phyloP scores from a whole-genome alignment of 73 alveolate genomes.

The Paramecium biaurelia region DNA sequence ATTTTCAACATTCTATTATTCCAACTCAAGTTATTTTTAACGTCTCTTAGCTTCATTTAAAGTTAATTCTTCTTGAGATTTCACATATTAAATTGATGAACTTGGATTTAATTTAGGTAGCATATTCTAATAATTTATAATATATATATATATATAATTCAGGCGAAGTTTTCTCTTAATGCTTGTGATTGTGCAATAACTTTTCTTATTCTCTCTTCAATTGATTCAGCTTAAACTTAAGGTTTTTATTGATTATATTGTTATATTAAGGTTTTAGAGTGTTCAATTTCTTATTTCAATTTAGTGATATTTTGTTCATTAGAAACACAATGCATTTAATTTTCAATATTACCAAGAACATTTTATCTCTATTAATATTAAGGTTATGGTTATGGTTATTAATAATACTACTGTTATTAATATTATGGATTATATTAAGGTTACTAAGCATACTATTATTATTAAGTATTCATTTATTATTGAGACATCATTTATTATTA shows the following conservation, averaged over 20 bases:
- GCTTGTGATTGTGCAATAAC: conserved; percentile 49
- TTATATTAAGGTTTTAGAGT: conserved; percentile 3
- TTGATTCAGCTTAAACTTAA: background rate
- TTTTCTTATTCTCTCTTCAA: conserved; percentile 41
- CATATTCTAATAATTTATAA: background rate
- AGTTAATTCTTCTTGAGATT: background rate
- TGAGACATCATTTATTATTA: background rate
- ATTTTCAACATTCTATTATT: background rate
- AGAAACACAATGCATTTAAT: background rate
- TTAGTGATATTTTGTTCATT: conserved; percentile 15
- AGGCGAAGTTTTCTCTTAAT: conserved; percentile 46
- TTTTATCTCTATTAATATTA: background rate
- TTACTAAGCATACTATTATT: background rate
- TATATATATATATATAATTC: conserved; percentile 5
- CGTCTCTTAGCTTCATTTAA: conserved; percentile 12
- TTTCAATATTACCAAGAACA: conserved; percentile 42
- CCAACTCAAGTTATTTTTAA: background rate
- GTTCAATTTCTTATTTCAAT: conserved; percentile 44
- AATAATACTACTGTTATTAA: background rate
- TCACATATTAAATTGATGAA: background rate
- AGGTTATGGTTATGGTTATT: background rate
- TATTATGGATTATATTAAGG: background rate
- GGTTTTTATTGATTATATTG: background rate
- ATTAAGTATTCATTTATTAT: background rate
- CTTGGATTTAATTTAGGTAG: background rate